These are phyloP conservation scores for Xylaria longipes DNA, from an alignment of 495 filamentous ascomycete genomes.

Conservation along the genomic window DNA sequence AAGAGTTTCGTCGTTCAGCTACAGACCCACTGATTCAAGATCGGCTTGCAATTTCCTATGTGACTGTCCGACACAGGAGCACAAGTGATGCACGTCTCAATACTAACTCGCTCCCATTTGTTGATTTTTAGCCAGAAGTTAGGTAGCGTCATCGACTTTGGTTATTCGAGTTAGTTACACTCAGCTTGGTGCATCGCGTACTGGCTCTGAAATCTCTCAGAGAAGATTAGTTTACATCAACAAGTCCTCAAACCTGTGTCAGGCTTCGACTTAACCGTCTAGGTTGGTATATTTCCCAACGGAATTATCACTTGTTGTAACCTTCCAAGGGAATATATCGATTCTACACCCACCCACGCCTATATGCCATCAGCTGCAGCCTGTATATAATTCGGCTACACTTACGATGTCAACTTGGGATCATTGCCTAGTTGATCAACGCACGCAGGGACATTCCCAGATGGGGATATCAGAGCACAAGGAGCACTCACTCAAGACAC, in stretches of 20 bases:
- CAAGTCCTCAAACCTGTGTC: background rate
- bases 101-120: background rate
- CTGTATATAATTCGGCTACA: background rate
- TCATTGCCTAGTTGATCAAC: background rate
- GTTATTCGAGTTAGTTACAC: too few species aligned
- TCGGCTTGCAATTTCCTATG: background rate
- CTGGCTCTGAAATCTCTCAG: too few species aligned
- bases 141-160: background rate
- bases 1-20: conserved; percentile 3
- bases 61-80: conserved; percentile 2
- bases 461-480: background rate
- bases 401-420: background rate
- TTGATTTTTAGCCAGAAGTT: background rate
- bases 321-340: background rate
- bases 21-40: background rate
- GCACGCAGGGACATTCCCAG: background rate
- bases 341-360: background rate
- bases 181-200: background rate
- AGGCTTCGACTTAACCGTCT: background rate
- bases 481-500: background rate
- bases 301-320: background rate
- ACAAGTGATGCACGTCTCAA: background rate
- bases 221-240: background rate
- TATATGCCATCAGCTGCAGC: background rate
- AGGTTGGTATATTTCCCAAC: background rate